phyloP scores from a whole-genome alignment of 1,284 basidiomycete genomes.

The Puccinia hordei region DNA sequence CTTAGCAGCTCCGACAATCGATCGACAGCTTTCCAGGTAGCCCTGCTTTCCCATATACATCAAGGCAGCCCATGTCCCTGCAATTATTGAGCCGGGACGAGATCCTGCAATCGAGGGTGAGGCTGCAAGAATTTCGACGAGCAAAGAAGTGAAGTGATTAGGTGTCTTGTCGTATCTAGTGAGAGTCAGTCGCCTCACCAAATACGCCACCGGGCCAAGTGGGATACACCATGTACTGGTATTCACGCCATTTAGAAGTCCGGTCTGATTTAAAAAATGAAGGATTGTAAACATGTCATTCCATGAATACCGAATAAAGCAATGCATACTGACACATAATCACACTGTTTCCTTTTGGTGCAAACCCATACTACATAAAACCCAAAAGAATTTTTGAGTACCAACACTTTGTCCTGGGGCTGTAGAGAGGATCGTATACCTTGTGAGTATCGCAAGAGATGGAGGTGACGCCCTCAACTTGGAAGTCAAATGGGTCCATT shows the following conservation, averaged over 20 bases:
- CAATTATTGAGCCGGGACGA: slow-evolving; percentile 87
- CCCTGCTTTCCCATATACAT: slow-evolving; percentile 88
- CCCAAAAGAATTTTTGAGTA: neutral
- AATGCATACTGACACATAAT: slow-evolving; percentile 25
- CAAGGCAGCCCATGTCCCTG: slow-evolving; percentile 94
- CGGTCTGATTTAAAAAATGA: slow-evolving; percentile 54
- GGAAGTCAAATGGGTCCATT: slow-evolving; percentile 76
- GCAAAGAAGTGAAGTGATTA: neutral
- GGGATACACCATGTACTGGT: slow-evolving; percentile 59
- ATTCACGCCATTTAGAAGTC: slow-evolving; percentile 54
- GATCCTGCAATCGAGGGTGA: slow-evolving; percentile 55
- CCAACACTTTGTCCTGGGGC: neutral
- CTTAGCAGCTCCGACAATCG: slow-evolving; percentile 76
- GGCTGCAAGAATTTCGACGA: slow-evolving; percentile 49
- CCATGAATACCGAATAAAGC: neutral
- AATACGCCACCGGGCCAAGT: slow-evolving; percentile 60
- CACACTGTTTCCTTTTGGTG: slow-evolving; percentile 68
- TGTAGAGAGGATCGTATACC: slow-evolving; percentile 60
- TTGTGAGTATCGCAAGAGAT: slow-evolving; percentile 76
- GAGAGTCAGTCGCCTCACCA: slow-evolving; percentile 13
- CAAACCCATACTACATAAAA: slow-evolving; percentile 70
- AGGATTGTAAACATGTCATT: slow-evolving; percentile 34
- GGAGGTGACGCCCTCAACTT: slow-evolving; percentile 78
- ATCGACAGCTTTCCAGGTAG: slow-evolving; percentile 82
- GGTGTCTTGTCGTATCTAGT: neutral